Conservation (phyloP, 768 basidiomycete genomes). For the Mycena vitilis region DNA sequence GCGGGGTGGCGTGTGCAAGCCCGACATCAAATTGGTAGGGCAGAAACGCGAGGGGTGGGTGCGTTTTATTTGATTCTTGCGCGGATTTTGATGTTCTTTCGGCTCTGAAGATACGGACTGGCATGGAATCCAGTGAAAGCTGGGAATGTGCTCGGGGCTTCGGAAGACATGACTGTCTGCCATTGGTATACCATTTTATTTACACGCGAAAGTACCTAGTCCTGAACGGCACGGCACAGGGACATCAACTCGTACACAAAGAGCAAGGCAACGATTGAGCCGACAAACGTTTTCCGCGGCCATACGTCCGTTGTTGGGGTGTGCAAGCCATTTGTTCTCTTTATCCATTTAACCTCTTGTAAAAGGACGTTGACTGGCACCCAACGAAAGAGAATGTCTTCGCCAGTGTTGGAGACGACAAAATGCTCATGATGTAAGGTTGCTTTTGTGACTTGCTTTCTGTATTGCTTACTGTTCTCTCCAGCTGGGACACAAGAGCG, state of each 20-base stretch:
- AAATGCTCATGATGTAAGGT: constrained; percentile 90
- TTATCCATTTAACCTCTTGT: constrained; percentile 20
- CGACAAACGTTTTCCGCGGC: constrained; percentile 84
- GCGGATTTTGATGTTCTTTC: constrained; percentile 15
- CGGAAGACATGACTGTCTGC: constrained; percentile 96
- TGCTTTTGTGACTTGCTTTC: neutral
- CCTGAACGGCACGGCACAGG: constrained; percentile 59
- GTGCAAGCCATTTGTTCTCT: too few relatives aligned
- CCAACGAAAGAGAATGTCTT: constrained; percentile 83
- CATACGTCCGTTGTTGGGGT: constrained; percentile 95
- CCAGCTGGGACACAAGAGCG: constrained; percentile 93
- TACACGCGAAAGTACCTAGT: constrained; percentile 11
- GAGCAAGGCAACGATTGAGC: constrained; percentile 82
- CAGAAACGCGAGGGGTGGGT: constrained; percentile 94
- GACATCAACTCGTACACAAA: constrained; percentile 92
- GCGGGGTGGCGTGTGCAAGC: constrained; percentile 84
- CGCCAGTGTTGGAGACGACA: constrained; percentile 96
- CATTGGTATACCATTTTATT: constrained; percentile 73
- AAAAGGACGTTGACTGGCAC: constrained; percentile 97
- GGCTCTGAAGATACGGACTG: constrained; percentile 81
- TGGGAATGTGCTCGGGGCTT: constrained; percentile 90
- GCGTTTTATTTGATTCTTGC: constrained; percentile 3
- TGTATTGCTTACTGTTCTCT: constrained; percentile 13
- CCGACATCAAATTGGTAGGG: constrained; percentile 91
- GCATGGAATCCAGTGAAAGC: constrained; percentile 89